Conservation (phyloP, 2,329 filamentous ascomycete species). For the Davidsoniella neocaledoniae region DNA sequence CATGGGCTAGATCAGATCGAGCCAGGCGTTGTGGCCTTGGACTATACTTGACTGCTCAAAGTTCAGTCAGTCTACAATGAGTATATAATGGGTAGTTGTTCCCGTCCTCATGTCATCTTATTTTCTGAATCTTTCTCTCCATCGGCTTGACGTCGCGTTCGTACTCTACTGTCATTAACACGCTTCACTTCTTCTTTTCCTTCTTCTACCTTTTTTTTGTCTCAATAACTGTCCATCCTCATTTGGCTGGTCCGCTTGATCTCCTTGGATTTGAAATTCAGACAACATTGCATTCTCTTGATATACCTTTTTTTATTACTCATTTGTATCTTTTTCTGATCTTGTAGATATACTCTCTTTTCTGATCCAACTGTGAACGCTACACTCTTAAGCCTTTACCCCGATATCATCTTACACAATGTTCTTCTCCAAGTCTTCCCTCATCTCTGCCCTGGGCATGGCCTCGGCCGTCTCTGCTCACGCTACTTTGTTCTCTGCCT, state of each 20-base stretch:
- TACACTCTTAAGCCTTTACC: background rate
- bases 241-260: too few relatives aligned
- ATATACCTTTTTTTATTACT: background rate
- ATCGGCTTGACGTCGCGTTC: conserved; percentile 10
- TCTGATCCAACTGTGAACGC: background rate
- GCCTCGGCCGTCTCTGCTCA: conserved; percentile 27
- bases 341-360: background rate
- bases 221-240: too few relatives aligned
- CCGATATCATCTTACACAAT: conserved; percentile 4
- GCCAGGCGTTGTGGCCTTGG: too few relatives aligned
- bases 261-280: too few relatives aligned
- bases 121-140: background rate
- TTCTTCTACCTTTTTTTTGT: background rate
- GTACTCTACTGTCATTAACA: conserved; percentile 3
- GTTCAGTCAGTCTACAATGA: too few relatives aligned
- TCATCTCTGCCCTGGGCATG: conserved; percentile 21
- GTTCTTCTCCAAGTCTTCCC: conserved; percentile 7
- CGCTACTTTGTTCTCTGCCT: conserved; percentile 29
- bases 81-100: too few relatives aligned
- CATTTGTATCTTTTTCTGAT: conserved; percentile 1
- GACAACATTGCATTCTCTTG: too few relatives aligned
- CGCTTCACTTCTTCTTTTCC: background rate
- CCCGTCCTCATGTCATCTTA: too few relatives aligned
- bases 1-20: too few relatives aligned
- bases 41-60: too few relatives aligned